Conservation (phyloP, 768 basidiomycete species). For the Pleurotus tuoliensis region DNA sequence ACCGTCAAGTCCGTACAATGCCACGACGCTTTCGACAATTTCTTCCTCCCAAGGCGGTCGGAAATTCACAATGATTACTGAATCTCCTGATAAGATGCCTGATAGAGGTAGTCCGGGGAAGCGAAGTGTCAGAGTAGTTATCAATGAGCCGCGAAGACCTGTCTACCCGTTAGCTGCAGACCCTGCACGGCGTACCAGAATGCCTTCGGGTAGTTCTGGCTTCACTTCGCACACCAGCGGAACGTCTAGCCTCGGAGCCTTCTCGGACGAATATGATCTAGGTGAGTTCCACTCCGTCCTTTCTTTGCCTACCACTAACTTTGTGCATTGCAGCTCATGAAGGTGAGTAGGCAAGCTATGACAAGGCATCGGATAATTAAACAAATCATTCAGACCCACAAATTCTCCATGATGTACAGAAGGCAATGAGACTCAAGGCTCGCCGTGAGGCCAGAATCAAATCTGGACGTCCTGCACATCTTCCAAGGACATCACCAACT, state of each 20-base stretch:
- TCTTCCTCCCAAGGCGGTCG: not conserved
- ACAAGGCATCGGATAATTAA: not conserved
- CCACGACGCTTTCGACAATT: not conserved
- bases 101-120: not conserved
- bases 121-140: constrained; percentile 1
- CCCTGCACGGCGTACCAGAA: not conserved
- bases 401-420: constrained; percentile 77
- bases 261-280: constrained; percentile 77
- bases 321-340: constrained; percentile 53
- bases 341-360: constrained; percentile 41
- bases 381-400: constrained; percentile 55
- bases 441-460: constrained; percentile 65
- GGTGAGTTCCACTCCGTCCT: constrained; percentile 39
- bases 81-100: not conserved
- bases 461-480: constrained; percentile 19
- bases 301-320: not conserved
- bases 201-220: constrained; percentile 3
- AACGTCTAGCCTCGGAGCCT: constrained; percentile 27
- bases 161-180: not conserved
- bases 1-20: not conserved
- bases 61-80: not conserved
- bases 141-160: constrained; percentile 1
- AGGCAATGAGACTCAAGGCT: constrained; percentile 69
- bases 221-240: constrained; percentile 2
- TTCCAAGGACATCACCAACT: constrained; percentile 14